Evolutionary conservation across 306 rosid genomes (phyloP), one percentile per base, ranked within the genome.

Genomic region (Psophocarpus tetragonolobus): DNA sequence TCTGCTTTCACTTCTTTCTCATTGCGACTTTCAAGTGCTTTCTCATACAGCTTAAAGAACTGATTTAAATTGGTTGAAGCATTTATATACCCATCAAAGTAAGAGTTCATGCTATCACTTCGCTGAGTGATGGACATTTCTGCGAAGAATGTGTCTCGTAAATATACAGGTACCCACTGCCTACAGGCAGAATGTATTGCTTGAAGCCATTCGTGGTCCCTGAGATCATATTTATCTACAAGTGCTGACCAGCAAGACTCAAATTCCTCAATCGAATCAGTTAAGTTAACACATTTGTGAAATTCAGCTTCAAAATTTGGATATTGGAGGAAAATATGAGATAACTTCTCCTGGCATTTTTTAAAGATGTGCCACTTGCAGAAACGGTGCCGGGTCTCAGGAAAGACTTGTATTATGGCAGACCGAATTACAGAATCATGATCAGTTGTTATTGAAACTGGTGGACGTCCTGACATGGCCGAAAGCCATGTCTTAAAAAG

Each of bases 331-430:
- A 95, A 95, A 81, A 95, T 87, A 32, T 90, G 97, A 73, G 97
- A 92, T 57, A 95, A 78, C 81, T 90, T 96, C 91, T 96, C 97
- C 87, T 96, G 99, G 58, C 97, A 90, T 80, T 96, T 93, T 80
- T 92, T 95, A 82, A 92, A 95, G 83, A 95, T 91, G 83, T 95
- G 98, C 98, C 98, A 95, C 83, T 95, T 95, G 88, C 98, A 95
- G 91, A 89, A 92, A 18, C 98, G 97, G 74, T 91, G 98, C 32
- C 97, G 97, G 53, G 93, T 87, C 84, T 85, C 87, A 0, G 98
- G 98, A 72, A 95, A 89, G 53, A 95, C 97, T 80, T 92, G 90
- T 61, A 82, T 71, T 50, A 95, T 82, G 62, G 98, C 92, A 9
- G 92, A 88, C 74, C 86, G 92, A 75, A 95, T 92, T 30, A 95